Base-by-base conservation (phyloP, 352 stramenopile genomes). In the Phytopythium sindhum region DNA sequence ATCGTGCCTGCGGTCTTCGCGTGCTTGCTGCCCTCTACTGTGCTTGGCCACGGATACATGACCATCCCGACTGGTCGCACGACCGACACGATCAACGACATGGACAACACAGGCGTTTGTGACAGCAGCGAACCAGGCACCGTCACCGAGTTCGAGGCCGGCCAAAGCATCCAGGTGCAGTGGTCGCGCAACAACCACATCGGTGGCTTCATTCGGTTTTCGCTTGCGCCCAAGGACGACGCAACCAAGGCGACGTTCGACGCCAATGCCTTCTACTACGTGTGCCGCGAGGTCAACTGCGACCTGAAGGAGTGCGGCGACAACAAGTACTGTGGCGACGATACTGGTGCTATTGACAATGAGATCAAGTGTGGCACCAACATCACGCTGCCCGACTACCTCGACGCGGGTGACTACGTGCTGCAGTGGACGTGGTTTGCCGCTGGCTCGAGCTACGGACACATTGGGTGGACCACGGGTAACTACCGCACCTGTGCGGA, bases 371-470 rank as follows among this genome's bases (percentile, higher is more conserved):
- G 78, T 17, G 67, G 69, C 9, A 73, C 74, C 53, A 83, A 76
- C n/a, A 74, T 87, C 66, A 81, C 64, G 47, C 68, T 87, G 0
- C 78, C 78, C 0, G 67, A 84, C 56, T 81, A 76, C 70, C 54
- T 83, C 1, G 55, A 63, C 15, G 63, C 73, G 31, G 78, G 78
- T 4, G 78, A 87, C 66, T 87, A 87, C 47, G 77, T 86, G 39
- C 58, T 88, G 55, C 79, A 88, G 61, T 86, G 76, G 79, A 73
- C 74, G 24, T 86, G 79, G 79, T 76, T 82, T 28, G 63, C 65
- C 21, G 77, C 67, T 14, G 79, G 79, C 24, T 83, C 72, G 47
- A 84, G 73, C 54, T 81, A 75, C 54, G 77, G 79, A 31, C 80
- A 86, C 58, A 68, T 84, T 39, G 75, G 70, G 12, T 86, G 74